phyloP scores from a whole-genome alignment of 164 flowering plant genomes.

The Buxus sempervirens region DNA sequence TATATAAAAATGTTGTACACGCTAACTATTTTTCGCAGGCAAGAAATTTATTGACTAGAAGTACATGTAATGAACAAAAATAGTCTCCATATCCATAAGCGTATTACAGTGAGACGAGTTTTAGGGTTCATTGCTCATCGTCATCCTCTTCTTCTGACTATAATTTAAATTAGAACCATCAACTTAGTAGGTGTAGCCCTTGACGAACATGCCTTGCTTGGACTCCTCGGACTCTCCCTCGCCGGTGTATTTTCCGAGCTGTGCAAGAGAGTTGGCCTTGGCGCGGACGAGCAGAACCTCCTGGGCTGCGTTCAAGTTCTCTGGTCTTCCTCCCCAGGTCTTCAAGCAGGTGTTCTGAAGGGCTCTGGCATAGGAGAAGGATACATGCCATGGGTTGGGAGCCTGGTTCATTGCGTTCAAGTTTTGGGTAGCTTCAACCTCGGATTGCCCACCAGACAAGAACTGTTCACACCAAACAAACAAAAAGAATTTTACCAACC shows the following conservation, averaged over 20 bases:
- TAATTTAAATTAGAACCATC: conserved; percentile 2
- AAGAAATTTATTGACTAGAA: conserved; percentile 30
- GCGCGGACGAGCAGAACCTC: conserved; percentile 66
- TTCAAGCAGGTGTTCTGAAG: conserved; percentile 91
- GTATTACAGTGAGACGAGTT: conserved; percentile 20
- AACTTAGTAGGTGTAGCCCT: conserved; percentile 74
- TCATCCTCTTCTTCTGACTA: conserved; percentile 14
- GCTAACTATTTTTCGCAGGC: conserved; percentile 16
- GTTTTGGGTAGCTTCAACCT: conserved; percentile 87
- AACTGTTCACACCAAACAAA: conserved; percentile 50
- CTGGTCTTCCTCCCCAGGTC: conserved; percentile 89
- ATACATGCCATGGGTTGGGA: conserved; percentile 91
- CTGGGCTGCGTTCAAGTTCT: conserved; percentile 82
- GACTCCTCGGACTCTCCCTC: conserved; percentile 89
- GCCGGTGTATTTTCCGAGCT: conserved; percentile 87
- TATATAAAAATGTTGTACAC: neutral
- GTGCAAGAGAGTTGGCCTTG: conserved; percentile 86
- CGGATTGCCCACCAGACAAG: conserved; percentile 94
- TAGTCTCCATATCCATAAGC: conserved; percentile 40
- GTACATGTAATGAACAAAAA: conserved; percentile 41
- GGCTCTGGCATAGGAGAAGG: conserved; percentile 90
- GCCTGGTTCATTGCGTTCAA: conserved; percentile 90
- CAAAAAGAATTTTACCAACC: too few species aligned
- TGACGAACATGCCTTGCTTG: conserved; percentile 77
- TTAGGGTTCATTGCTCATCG: conserved; percentile 9